Conservation (phyloP, 192 early-diverging fungal species). For the Mortierella hygrophila region DNA sequence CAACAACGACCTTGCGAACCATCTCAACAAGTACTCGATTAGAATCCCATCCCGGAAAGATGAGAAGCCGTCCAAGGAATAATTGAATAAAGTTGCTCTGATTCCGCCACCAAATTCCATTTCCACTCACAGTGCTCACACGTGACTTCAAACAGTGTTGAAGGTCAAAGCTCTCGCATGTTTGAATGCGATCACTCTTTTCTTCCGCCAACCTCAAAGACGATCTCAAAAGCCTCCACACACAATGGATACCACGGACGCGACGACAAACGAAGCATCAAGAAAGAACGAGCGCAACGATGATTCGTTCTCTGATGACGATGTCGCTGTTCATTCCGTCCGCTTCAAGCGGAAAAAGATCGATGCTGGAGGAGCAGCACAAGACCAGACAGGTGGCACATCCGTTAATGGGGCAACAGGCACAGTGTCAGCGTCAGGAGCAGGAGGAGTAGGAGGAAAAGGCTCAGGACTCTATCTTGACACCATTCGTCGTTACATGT, state of each 20-base stretch:
- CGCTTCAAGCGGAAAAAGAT: conserved; percentile 45
- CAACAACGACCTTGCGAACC: conserved; percentile 42
- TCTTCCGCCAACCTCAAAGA: background rate
- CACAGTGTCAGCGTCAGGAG: background rate
- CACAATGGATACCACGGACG: conserved; percentile 25
- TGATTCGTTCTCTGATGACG: conserved; percentile 35
- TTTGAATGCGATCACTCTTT: background rate
- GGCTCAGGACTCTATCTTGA: conserved; percentile 54
- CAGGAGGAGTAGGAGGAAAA: conserved; percentile 13
- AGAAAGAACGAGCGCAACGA: conserved; percentile 33
- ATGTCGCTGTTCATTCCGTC: conserved; percentile 46
- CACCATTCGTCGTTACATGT: conserved; percentile 79
- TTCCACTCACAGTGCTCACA: background rate
- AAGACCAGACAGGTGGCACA: background rate
- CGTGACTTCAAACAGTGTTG: background rate
- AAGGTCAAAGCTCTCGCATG: background rate
- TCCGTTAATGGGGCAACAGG: background rate
- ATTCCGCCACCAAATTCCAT: background rate
- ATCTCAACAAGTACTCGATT: conserved; percentile 47
- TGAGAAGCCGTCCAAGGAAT: conserved; percentile 15
- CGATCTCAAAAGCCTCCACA: background rate
- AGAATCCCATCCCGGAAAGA: conserved; percentile 46
- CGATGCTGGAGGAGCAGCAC: background rate
- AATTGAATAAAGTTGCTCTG: background rate
- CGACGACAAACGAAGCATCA: conserved; percentile 13